phyloP scores from a whole-genome alignment of 108 stramenopile species.

The Aureococcus anophagefferens region DNA sequence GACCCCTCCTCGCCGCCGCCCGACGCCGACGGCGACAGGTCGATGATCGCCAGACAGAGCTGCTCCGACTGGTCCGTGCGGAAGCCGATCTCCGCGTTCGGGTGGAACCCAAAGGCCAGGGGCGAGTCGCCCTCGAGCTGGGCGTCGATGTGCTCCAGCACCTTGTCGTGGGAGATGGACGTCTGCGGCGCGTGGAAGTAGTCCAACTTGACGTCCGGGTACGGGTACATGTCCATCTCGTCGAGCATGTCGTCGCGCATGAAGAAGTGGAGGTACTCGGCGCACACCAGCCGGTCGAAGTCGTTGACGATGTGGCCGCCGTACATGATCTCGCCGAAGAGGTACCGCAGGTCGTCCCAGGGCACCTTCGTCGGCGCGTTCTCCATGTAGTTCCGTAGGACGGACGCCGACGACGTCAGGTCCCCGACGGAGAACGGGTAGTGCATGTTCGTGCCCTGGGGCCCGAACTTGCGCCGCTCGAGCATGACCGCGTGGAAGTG shows the following conservation, averaged over 20 bases:
- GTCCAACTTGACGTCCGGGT: not conserved
- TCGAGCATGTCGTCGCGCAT: conserved; percentile 24
- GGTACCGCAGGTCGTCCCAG: conserved; percentile 55
- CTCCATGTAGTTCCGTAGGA: conserved; percentile 42
- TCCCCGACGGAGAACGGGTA: conserved; percentile 51
- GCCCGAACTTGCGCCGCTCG: conserved; percentile 44
- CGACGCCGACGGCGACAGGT: conserved; percentile 1
- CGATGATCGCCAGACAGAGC: not conserved
- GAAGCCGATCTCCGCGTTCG: conserved; percentile 37
- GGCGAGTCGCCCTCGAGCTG: conserved; percentile 31
- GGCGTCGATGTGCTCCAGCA: conserved; percentile 25
- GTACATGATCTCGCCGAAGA: conserved; percentile 63
- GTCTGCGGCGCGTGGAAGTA: conserved; percentile 19
- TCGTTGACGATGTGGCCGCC: conserved; percentile 56
- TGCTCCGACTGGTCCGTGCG: conserved; percentile 20
- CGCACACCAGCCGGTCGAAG: conserved; percentile 42
- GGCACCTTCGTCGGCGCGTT: conserved; percentile 29
- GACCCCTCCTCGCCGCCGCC: conserved; percentile 9
- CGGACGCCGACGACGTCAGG: conserved; percentile 44
- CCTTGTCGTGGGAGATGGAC: conserved; percentile 1
- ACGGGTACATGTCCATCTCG: conserved; percentile 20
- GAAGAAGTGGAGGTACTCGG: conserved; percentile 37
- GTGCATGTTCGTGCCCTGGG: conserved; percentile 39
- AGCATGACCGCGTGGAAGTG: conserved; percentile 53
- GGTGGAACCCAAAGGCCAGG: conserved; percentile 40